Evolutionary conservation across 1,139 yeast species (phyloP).

Genomic region (Yamadazyma taylorii): DNA sequence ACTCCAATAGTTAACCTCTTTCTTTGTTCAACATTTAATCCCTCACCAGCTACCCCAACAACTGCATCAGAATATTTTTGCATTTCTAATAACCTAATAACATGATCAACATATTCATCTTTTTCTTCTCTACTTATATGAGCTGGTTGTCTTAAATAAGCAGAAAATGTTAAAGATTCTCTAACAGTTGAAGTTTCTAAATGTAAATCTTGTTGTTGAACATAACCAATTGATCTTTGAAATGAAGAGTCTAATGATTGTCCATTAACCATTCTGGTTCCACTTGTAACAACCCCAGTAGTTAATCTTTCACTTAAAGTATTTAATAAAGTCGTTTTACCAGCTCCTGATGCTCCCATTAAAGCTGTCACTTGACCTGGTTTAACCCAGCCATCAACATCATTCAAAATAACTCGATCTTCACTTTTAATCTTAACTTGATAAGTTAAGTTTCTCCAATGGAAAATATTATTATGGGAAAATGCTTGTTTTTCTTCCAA

Average conservation of each 20-base stretch:
- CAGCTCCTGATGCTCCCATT: conserved; percentile 91
- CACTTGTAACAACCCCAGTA: conserved; percentile 69
- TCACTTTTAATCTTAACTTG: conserved; percentile 67
- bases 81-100: conserved; percentile 71
- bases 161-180: conserved; percentile 72
- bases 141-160: conserved; percentile 72
- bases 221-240: conserved; percentile 82
- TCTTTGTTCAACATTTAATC: conserved; percentile 80
- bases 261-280: conserved; percentile 75
- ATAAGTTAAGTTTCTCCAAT: conserved; percentile 78
- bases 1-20: conserved; percentile 83
- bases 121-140: conserved; percentile 56
- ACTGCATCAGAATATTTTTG: conserved; percentile 72
- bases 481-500: conserved; percentile 6
- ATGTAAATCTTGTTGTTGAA: conserved; percentile 81
- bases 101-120: conserved; percentile 67
- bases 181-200: conserved; percentile 72
- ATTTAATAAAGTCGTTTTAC: conserved; percentile 74
- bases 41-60: conserved; percentile 81
- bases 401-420: conserved; percentile 60
- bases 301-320: conserved; percentile 77
- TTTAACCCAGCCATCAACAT: conserved; percentile 83
- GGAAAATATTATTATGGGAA: conserved; percentile 50
- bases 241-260: conserved; percentile 65
- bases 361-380: conserved; percentile 51